Evolutionary conservation across 768 basidiomycete species (phyloP).

Genomic region (Leccinum subgranulosum): DNA sequence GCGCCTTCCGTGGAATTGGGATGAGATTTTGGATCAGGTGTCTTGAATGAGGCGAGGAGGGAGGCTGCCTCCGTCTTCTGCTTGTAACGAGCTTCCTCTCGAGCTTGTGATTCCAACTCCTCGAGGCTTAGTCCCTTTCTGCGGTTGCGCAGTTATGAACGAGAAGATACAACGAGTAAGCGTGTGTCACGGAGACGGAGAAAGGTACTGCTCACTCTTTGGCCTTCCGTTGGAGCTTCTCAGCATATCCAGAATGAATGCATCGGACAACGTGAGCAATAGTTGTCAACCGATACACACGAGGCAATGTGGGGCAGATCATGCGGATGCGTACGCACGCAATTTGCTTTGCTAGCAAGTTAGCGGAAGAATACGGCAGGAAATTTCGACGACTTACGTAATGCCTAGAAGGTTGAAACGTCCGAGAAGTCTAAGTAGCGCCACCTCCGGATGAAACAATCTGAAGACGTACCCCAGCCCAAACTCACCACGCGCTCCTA

Average conservation of each 20-base stretch:
- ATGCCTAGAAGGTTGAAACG: too few species aligned
- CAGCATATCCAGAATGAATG: constrained; percentile 46
- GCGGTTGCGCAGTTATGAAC: constrained; percentile 5
- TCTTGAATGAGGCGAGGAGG: constrained; percentile 14
- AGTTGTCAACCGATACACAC: not conserved
- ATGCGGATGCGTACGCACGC: not conserved
- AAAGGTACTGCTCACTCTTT: constrained; percentile 50
- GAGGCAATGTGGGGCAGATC: not conserved
- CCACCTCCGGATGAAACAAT: not conserved
- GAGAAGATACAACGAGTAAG: not conserved
- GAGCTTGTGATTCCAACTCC: constrained; percentile 30
- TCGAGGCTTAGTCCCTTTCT: constrained; percentile 45
- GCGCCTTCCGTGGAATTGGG: constrained; percentile 4
- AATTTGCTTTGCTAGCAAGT: not conserved
- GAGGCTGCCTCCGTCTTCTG: constrained; percentile 21
- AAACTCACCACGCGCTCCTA: not conserved
- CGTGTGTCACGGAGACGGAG: constrained; percentile 8
- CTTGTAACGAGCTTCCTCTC: constrained; percentile 33
- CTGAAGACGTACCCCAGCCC: not conserved
- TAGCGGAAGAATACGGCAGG: not conserved
- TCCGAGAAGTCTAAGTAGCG: not conserved
- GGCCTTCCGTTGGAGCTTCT: constrained; percentile 63
- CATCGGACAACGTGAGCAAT: constrained; percentile 4
- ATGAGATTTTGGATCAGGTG: constrained; percentile 8
- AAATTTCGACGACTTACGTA: not conserved